These are phyloP conservation scores for Grigorovia transvaalensis DNA, from an alignment of 805 yeast genomes.

Conservation along the genomic window DNA sequence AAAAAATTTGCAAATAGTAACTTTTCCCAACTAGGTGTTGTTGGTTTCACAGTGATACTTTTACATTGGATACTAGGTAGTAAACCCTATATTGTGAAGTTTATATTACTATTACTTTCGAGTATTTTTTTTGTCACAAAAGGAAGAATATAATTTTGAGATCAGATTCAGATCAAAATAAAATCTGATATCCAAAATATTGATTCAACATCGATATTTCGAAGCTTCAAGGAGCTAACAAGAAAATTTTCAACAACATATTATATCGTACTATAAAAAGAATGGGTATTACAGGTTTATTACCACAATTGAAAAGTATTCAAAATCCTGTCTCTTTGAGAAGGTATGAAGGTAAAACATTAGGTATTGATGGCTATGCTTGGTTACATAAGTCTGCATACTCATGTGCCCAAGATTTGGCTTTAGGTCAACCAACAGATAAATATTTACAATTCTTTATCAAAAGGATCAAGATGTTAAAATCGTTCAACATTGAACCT, in stretches of 20 bases:
- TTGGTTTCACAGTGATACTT: no score
- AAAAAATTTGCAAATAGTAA: no score
- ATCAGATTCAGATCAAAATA: not conserved
- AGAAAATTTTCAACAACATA: not conserved
- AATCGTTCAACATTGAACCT: conserved; percentile 59
- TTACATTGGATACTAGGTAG: not conserved
- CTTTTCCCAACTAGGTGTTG: not conserved
- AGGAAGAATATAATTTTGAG: not conserved
- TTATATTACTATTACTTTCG: not conserved
- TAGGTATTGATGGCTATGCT: conserved; percentile 93
- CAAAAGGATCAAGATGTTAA: conserved; percentile 56
- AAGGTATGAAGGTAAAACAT: conserved; percentile 56
- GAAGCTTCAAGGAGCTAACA: no score
- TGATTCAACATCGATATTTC: not conserved
- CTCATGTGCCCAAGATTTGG: conserved; percentile 75
- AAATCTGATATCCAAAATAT: no score
- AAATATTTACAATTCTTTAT: conserved; percentile 61
- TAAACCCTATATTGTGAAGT: not conserved
- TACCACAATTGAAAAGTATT: conserved; percentile 68
- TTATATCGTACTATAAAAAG: not conserved
- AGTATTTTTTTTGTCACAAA: not conserved
- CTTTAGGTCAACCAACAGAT: conserved; percentile 58
- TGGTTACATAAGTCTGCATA: conserved; percentile 89
- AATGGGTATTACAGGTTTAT: conserved; percentile 80
- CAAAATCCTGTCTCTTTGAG: conserved; percentile 50